phyloP scores from a whole-genome alignment of 1,139 yeast genomes.

The Magnusiomyces suaveolens region DNA sequence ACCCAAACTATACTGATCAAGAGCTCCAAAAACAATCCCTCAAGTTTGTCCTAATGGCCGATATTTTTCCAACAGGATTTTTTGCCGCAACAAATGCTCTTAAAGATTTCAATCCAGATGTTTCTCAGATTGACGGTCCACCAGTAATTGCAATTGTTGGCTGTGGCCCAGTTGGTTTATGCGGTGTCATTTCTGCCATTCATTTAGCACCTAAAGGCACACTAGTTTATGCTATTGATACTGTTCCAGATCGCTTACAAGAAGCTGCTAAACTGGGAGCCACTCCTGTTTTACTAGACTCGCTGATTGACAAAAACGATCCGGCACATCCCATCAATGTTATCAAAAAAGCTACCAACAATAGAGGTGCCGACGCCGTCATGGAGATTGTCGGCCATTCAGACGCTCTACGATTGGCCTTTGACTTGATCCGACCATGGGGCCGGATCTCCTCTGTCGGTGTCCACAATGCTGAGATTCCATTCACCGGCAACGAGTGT shows the following conservation, averaged over 20 bases:
- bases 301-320: neutral
- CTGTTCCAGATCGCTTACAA: conserved; percentile 40
- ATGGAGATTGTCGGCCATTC: conserved; percentile 50
- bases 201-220: conserved; percentile 33
- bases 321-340: conserved; percentile 28
- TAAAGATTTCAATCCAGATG: conserved; percentile 25
- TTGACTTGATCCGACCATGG: conserved; percentile 46
- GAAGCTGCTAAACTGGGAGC: conserved; percentile 42
- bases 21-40: conserved; percentile 17
- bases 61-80: conserved; percentile 58
- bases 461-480: conserved; percentile 51
- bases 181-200: conserved; percentile 43
- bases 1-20: conserved; percentile 29
- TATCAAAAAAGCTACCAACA: conserved; percentile 32
- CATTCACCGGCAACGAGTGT: conserved; percentile 50
- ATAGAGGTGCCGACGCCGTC: conserved; percentile 49
- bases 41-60: conserved; percentile 52
- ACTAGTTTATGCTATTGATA: conserved; percentile 43
- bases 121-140: neutral
- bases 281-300: conserved; percentile 35
- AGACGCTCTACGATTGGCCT: conserved; percentile 43
- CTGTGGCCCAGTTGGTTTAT: conserved; percentile 57
- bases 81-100: conserved; percentile 46
- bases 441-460: conserved; percentile 55
- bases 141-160: conserved; percentile 41